Evolutionary conservation across 2,329 filamentous ascomycete species (phyloP), one percentile per base, ranked within the genome.

Genomic region (Apiospora rasikravindrae): DNA sequence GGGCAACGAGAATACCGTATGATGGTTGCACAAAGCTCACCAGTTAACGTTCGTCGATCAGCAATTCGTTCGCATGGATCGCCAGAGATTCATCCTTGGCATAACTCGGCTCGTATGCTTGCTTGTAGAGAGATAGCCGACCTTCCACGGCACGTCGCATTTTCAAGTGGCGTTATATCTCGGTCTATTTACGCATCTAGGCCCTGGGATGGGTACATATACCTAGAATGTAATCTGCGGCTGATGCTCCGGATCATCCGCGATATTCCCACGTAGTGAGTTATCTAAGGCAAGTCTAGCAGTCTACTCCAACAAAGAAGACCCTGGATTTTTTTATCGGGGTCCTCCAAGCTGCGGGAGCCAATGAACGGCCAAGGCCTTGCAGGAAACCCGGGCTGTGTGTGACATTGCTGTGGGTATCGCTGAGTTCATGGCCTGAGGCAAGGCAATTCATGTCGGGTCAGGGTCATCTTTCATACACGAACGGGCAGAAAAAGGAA

Each of bases 131-230:
- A 64, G 26, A 57, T 64, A 40, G 57, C 57, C 57, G 57, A 64
- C 10, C 57, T 64, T 10, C 57, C 57, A 22, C 57, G 33, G 33
- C 19, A 40, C 57, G 57, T 64, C 22, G 57, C 29, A 64, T 40
- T 64, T 7, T 64, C 33, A 64, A n/a, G 57, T 64, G 57, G 57
- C 57, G 57, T 64, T 64, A 40, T 64, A n/a, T 64, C 57, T 64
- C 33, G 57, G 57, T 8, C 57, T 61, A 61, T 64, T 64, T 3
- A 29, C 57, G 57, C 29, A 40, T 64, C 57, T 64, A 64, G 57
- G 19, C 57, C 11, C 37, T 64, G 33, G 33, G 29, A 33, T 40
- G 8, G 40, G 3, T 19, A 40, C 8, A 24, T n/a, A n/a, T 13
- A 11, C 26, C 7, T 11, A 61, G 14, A 22, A 37, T 11, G 57